Conservation (phyloP, 1,284 basidiomycete species). For the Golubevia pallescens region DNA sequence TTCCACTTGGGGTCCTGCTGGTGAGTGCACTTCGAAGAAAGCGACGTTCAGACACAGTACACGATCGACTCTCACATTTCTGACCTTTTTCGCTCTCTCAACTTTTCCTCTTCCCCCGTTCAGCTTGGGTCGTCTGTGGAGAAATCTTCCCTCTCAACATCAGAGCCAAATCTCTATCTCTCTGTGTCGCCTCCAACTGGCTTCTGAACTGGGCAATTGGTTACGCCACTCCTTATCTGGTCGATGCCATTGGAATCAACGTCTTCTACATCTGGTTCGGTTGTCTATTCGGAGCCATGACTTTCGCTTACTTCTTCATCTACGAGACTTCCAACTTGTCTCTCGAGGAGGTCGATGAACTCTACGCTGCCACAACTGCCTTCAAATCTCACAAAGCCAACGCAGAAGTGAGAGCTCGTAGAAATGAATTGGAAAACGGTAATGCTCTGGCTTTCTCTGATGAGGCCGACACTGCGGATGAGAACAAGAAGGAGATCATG, state of each 20-base stretch:
- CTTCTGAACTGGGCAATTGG: constrained; percentile 14
- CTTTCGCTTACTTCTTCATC: constrained; percentile 26
- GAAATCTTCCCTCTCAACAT: constrained; percentile 56
- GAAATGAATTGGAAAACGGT: constrained; percentile 38
- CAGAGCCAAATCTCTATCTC: constrained; percentile 51
- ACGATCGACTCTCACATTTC: too few relatives aligned
- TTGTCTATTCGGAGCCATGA: too few relatives aligned
- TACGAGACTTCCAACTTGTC: constrained; percentile 38
- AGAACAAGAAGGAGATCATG: background rate
- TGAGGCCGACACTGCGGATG: background rate
- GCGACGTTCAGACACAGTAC: too few relatives aligned
- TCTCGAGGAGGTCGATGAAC: constrained; percentile 19
- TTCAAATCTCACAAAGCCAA: constrained; percentile 28
- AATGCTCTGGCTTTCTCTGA: constrained; percentile 7
- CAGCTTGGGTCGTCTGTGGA: constrained; percentile 50
- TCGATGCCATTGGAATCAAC: constrained; percentile 28
- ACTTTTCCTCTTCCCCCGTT: too few relatives aligned
- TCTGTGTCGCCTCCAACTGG: constrained; percentile 58
- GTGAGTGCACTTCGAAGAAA: too few relatives aligned
- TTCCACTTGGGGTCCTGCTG: constrained; percentile 53
- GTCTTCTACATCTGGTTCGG: constrained; percentile 56
- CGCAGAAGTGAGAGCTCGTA: constrained; percentile 33
- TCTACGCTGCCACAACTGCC: constrained; percentile 19
- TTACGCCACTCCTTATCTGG: constrained; percentile 55
- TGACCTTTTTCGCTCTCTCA: too few relatives aligned